Percentiles rank a stretch among this genome's conserved stretches.
These are phyloP conservation scores for Aspergillus latus DNA, from an alignment of 2,329 filamentous ascomycete species.

Conservation along the genomic window DNA sequence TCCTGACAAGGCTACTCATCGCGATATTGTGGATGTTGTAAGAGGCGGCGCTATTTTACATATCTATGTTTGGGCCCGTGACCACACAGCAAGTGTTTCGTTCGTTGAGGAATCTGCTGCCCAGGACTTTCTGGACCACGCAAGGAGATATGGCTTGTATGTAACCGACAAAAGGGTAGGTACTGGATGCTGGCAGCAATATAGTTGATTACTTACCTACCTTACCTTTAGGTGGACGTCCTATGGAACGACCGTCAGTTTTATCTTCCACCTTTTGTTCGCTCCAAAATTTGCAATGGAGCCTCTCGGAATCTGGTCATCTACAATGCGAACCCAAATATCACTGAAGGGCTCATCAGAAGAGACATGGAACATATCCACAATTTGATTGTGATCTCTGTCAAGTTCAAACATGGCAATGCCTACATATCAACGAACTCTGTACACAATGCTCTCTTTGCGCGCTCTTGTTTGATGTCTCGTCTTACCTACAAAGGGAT, in stretches of 20 bases:
- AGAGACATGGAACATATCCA: slow-evolving; percentile 80
- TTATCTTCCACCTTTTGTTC: slow-evolving; percentile 61
- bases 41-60: slow-evolving; percentile 71
- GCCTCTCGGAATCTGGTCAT: slow-evolving; percentile 75
- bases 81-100: slow-evolving; percentile 65
- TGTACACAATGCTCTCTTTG: slow-evolving; percentile 71
- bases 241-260: slow-evolving; percentile 72
- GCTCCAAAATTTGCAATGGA: slow-evolving; percentile 62
- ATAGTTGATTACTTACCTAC: slow-evolving; percentile 1
- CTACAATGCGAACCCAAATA: slow-evolving; percentile 55
- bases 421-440: slow-evolving; percentile 75
- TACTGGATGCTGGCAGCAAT: slow-evolving; percentile 3
- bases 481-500: slow-evolving; percentile 66
- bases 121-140: slow-evolving; percentile 64
- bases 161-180: slow-evolving; percentile 67
- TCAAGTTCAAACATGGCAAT: slow-evolving; percentile 59
- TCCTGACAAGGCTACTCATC: slow-evolving; percentile 61
- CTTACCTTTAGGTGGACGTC: slow-evolving; percentile 58
- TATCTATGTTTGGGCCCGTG: slow-evolving; percentile 60
- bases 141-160: slow-evolving; percentile 65
- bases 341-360: slow-evolving; percentile 65
- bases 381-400: slow-evolving; percentile 68
- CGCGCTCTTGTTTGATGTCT: slow-evolving; percentile 73
- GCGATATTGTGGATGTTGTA: slow-evolving; percentile 64
- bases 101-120: slow-evolving; percentile 67